These are phyloP conservation scores for Aspergillus japonicus DNA, from an alignment of 2,329 filamentous ascomycete genomes.

Conservation along the genomic window DNA sequence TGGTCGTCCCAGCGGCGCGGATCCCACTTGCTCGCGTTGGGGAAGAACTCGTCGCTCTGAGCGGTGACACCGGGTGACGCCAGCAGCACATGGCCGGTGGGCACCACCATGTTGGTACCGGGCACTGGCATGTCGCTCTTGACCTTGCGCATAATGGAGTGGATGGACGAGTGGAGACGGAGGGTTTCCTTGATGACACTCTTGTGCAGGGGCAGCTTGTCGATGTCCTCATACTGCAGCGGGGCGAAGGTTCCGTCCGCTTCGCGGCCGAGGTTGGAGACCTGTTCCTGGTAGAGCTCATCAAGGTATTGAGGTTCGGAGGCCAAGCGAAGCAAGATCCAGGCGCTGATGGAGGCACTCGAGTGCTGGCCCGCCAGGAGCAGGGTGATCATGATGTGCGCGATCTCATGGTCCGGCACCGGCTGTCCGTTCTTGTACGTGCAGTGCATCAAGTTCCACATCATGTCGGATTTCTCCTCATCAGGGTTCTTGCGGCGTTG, in stretches of 20 bases:
- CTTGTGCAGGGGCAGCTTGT: constrained; percentile 59
- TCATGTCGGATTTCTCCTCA: constrained; percentile 63
- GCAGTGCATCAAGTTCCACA: constrained; percentile 74
- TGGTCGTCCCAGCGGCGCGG: constrained; percentile 60
- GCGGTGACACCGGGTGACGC: constrained; percentile 72
- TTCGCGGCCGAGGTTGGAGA: constrained; percentile 48
- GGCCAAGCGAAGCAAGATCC: constrained; percentile 74
- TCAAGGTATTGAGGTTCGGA: constrained; percentile 67
- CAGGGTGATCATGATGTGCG: constrained; percentile 82
- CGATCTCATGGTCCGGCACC: constrained; percentile 72
- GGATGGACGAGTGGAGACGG: constrained; percentile 68
- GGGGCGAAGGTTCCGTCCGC: constrained; percentile 47
- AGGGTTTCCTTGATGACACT: constrained; percentile 71
- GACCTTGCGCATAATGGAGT: constrained; percentile 71
- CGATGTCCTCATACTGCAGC: constrained; percentile 60
- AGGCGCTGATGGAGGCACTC: constrained; percentile 72
- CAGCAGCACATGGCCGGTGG: constrained; percentile 73
- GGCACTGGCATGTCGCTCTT: constrained; percentile 62
- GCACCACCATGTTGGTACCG: constrained; percentile 65
- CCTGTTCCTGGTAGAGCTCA: constrained; percentile 68
- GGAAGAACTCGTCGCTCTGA: constrained; percentile 60
- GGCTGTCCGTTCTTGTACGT: constrained; percentile 70
- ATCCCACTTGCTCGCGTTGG: constrained; percentile 59
- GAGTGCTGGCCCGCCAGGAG: constrained; percentile 84
- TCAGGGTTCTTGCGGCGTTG: constrained; percentile 53